Conservation (phyloP, 2,329 filamentous ascomycete genomes). For the Neocatenulostroma microsporum region DNA sequence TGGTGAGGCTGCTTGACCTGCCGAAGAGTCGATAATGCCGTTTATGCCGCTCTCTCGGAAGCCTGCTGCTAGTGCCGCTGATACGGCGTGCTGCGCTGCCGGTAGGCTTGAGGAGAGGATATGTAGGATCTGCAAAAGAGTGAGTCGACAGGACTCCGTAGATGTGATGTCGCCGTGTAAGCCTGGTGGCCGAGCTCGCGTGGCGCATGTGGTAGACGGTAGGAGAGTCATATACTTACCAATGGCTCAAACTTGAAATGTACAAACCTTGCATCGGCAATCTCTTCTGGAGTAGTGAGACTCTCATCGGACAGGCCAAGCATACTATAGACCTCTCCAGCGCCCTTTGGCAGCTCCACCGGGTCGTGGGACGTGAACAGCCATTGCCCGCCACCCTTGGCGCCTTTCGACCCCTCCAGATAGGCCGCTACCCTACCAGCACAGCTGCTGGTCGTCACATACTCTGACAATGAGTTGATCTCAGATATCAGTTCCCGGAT, state of each 20-base stretch:
- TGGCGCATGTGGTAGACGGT: too few species aligned
- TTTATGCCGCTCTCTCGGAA: constrained; percentile 81
- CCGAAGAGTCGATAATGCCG: constrained; percentile 7
- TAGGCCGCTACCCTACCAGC: constrained; percentile 83
- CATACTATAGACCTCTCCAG: constrained; percentile 12
- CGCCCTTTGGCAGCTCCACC: constrained; percentile 31
- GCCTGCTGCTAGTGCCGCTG: constrained; percentile 69
- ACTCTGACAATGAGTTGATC: constrained; percentile 65
- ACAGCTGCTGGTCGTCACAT: constrained; percentile 91
- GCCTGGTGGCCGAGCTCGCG: too few species aligned
- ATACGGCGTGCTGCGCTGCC: constrained; percentile 67
- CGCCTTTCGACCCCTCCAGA: constrained; percentile 69
- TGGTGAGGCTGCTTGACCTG: constrained; percentile 26
- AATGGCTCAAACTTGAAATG: constrained; percentile 94
- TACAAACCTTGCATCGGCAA: constrained; percentile 39
- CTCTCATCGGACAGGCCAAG: constrained; percentile 12
- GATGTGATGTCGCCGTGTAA: too few species aligned
- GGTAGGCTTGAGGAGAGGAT: constrained; percentile 67
- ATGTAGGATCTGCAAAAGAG: constrained; percentile 65
- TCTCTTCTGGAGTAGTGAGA: constrained; percentile 5
- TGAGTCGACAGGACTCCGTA: too few species aligned
- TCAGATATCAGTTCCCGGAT: constrained; percentile 70
- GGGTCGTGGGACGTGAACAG: constrained; percentile 81
- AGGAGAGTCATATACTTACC: constrained; percentile 48
- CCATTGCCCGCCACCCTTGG: constrained; percentile 82